Evolutionary conservation across 768 basidiomycete species (phyloP).

Genomic region (Podaxis sp.): DNA sequence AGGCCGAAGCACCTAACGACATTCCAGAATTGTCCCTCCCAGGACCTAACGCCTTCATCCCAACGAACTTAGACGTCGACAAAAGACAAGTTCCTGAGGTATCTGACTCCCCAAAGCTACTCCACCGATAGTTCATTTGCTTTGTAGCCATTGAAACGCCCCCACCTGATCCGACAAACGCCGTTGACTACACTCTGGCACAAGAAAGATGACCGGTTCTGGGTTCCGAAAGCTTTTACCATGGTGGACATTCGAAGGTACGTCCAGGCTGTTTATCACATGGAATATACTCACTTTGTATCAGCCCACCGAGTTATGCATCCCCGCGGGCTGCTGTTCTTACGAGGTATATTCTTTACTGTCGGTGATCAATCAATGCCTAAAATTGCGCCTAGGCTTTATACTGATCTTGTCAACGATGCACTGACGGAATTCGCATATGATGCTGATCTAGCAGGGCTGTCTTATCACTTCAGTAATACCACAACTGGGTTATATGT

Average conservation of each 20-base stretch:
- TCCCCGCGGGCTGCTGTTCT: conserved; percentile 72
- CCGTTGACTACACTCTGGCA: conserved; percentile 81
- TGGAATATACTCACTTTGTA: not conserved
- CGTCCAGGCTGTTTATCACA: conserved; percentile 11
- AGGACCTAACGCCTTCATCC: conserved; percentile 87
- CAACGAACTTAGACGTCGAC: conserved; percentile 79
- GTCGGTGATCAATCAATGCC: not conserved
- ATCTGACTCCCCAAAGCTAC: conserved; percentile 15
- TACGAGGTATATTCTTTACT: conserved; percentile 50
- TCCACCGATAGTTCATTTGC: conserved; percentile 11
- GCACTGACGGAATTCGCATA: conserved; percentile 89
- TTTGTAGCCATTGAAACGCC: conserved; percentile 67
- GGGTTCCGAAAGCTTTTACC: conserved; percentile 86
- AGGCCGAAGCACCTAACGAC: conserved; percentile 67
- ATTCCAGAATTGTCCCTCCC: conserved; percentile 76
- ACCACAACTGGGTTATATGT: conserved; percentile 68
- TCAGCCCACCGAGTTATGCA: conserved; percentile 54
- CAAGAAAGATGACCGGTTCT: conserved; percentile 97
- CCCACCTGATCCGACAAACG: conserved; percentile 73
- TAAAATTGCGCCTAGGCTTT: conserved; percentile 50
- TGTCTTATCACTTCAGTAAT: conserved; percentile 66
- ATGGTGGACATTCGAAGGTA: conserved; percentile 77
- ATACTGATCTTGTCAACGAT: conserved; percentile 83
- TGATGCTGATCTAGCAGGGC: conserved; percentile 88
- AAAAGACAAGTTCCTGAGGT: conserved; percentile 70